Conservation (phyloP, 179 eudicot species). For the Pouteria campechiana region DNA sequence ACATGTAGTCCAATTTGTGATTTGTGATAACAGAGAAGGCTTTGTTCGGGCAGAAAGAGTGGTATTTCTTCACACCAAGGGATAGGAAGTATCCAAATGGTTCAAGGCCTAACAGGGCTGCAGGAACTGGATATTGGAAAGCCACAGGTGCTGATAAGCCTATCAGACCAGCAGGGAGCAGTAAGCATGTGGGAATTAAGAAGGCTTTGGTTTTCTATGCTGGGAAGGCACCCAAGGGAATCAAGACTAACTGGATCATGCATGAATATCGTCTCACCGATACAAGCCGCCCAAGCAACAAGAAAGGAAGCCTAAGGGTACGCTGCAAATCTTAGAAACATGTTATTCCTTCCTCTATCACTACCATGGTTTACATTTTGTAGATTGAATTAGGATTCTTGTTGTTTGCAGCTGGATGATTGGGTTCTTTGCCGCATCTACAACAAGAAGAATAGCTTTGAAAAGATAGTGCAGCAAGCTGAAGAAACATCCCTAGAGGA, state of each 20-base stretch:
- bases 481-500: too few relatives aligned
- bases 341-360: too few relatives aligned
- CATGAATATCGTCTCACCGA: constrained; percentile 75
- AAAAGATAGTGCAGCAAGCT: too few relatives aligned
- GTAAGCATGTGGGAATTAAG: constrained; percentile 50
- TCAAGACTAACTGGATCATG: constrained; percentile 81
- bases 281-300: constrained; percentile 67
- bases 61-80: constrained; percentile 75
- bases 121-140: constrained; percentile 74
- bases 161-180: constrained; percentile 46
- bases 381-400: too few relatives aligned
- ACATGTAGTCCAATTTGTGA: not conserved
- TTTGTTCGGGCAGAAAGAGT: constrained; percentile 61
- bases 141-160: constrained; percentile 84
- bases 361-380: too few relatives aligned
- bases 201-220: constrained; percentile 68
- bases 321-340: too few relatives aligned
- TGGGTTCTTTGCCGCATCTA: constrained; percentile 84
- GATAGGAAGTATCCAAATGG: constrained; percentile 80
- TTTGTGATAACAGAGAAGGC: constrained; percentile 26
- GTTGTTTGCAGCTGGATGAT: constrained; percentile 53
- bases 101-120: constrained; percentile 72
- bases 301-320: constrained; percentile 55
- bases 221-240: constrained; percentile 66
- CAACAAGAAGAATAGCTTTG: constrained; percentile 65